Conservation (phyloP, 2,329 filamentous ascomycete species). For the Epicoccum nigrum region DNA sequence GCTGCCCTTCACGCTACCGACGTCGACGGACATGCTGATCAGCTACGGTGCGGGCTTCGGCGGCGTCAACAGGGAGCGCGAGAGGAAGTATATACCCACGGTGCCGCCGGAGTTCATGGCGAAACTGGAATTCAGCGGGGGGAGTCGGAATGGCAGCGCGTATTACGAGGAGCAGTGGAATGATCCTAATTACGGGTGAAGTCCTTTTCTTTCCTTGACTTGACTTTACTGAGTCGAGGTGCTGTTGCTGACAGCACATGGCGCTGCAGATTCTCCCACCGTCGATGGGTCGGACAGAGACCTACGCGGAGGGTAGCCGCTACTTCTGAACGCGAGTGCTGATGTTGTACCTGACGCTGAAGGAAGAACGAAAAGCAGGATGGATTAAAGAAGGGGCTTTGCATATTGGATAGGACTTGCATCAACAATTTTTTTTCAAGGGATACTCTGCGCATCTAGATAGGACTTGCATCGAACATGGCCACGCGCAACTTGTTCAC, state of each 20-base stretch:
- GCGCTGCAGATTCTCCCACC: conserved; percentile 7
- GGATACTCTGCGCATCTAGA: neutral
- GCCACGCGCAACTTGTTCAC: neutral
- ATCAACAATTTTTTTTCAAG: neutral
- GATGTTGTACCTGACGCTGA: neutral
- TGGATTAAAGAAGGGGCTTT: neutral
- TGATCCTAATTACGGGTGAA: conserved; percentile 44
- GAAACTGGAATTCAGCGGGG: conserved; percentile 72
- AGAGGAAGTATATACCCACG: conserved; percentile 93
- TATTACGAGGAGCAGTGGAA: conserved; percentile 44
- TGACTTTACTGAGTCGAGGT: no score
- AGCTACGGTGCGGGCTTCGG: conserved; percentile 95
- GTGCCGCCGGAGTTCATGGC: conserved; percentile 92
- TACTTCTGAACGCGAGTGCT: neutral
- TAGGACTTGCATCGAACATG: neutral
- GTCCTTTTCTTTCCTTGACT: no score
- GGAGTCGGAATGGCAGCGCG: conserved; percentile 38
- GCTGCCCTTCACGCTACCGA: conserved; percentile 92
- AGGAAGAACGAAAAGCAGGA: neutral
- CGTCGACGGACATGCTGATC: conserved; percentile 95
- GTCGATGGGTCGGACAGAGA: conserved; percentile 1
- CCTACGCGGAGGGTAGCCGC: neutral
- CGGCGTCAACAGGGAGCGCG: conserved; percentile 86
- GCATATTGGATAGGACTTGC: conserved; percentile 1
- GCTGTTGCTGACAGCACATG: neutral